phyloP scores from a whole-genome alignment of 805 yeast genomes.

The Metschnikowia peoriensis region DNA sequence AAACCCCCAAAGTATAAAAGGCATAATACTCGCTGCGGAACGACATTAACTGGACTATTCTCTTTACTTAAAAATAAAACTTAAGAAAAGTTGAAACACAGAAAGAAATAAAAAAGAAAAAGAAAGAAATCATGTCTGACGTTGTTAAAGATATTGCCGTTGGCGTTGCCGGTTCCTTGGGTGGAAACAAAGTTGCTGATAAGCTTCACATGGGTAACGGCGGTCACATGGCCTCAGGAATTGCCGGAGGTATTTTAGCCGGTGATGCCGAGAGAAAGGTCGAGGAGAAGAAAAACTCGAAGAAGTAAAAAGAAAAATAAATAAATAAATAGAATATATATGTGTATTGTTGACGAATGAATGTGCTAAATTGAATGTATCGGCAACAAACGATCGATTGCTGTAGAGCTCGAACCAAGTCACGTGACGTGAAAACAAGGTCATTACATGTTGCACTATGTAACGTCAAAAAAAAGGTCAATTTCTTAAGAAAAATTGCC shows the following conservation, averaged over 20 bases:
- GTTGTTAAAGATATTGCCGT: conserved; percentile 35
- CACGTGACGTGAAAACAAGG: background rate
- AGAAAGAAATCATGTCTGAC: conserved; percentile 17
- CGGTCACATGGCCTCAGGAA: conserved; percentile 34
- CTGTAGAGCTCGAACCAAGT: background rate
- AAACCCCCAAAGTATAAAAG: background rate
- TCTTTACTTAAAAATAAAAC: too few species aligned
- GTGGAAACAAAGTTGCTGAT: conserved; percentile 39
- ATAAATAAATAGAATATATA: too few species aligned
- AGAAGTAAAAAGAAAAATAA: background rate
- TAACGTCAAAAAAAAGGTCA: too few species aligned
- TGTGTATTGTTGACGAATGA: background rate
- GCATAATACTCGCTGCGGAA: background rate
- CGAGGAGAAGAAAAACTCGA: conserved; percentile 17
- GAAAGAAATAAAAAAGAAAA: background rate
- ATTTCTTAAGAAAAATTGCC: too few species aligned
- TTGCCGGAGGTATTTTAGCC: conserved; percentile 35
- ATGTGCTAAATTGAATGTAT: background rate
- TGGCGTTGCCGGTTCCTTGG: conserved; percentile 38
- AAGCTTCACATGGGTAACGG: conserved; percentile 28
- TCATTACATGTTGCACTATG: too few species aligned
- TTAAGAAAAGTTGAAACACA: background rate
- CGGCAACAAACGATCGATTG: background rate
- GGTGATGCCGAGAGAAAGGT: conserved; percentile 32
- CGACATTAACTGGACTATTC: background rate